A percentile compares a stretch with the other conserved stretches of the same genome.
Conservation (phyloP, 2,329 filamentous ascomycete species). For the Fusarium albidum region DNA sequence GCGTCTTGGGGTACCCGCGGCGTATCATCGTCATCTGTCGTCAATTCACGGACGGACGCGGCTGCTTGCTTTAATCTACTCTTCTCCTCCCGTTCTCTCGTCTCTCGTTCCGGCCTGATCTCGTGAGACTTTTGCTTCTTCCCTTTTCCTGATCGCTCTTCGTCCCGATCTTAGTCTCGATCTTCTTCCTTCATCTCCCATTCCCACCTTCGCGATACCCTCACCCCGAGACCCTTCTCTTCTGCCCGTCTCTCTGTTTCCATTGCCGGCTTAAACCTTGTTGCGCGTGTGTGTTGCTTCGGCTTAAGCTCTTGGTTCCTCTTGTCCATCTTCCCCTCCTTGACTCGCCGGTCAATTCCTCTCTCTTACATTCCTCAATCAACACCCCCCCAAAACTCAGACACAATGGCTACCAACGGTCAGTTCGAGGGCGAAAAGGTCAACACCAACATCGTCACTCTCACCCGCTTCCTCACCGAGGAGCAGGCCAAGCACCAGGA, state of each 20-base stretch:
- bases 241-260: conserved; percentile 1
- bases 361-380: conserved; percentile 14
- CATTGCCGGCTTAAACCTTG: conserved; percentile 25
- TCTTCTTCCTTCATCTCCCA: conserved; percentile 18
- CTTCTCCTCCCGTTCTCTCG: conserved; percentile 19
- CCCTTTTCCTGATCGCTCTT: conserved; percentile 14
- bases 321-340: conserved; percentile 25
- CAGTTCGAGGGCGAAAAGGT: conserved; percentile 75
- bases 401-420: conserved; percentile 49
- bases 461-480: conserved; percentile 95
- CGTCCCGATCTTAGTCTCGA: conserved; percentile 9
- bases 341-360: conserved; percentile 15
- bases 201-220: conserved; percentile 25
- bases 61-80: not conserved
- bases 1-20: conserved; percentile 26
- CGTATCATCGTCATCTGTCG: conserved; percentile 40
- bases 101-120: conserved; percentile 26
- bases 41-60: conserved; percentile 30
- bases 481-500: conserved; percentile 93
- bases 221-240: conserved; percentile 22
- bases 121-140: conserved; percentile 28
- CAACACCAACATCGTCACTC: conserved; percentile 95
- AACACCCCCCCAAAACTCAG: conserved; percentile 23
- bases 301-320: conserved; percentile 19
- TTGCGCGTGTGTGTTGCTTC: conserved; percentile 12